Percentiles rank a stretch among this genome's conserved stretches.
phyloP scores from a whole-genome alignment of 2,329 filamentous ascomycete genomes.

The Fusarium foetens region DNA sequence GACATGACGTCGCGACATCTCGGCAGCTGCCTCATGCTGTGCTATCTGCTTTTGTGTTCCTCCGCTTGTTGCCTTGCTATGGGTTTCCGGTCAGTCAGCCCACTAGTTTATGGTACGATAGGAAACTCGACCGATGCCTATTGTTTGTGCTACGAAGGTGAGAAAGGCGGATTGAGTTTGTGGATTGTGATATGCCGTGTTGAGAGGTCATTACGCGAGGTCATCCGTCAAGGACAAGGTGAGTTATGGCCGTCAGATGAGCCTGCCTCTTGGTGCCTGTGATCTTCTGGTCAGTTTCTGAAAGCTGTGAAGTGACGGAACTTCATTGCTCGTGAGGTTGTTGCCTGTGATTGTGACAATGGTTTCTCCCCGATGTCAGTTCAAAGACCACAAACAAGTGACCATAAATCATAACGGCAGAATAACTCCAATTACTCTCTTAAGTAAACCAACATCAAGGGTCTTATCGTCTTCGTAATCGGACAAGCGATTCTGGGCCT shows the following conservation, averaged over 20 bases:
- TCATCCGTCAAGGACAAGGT: background rate
- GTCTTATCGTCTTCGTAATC: background rate
- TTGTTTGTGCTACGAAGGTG: background rate
- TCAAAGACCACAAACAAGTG: too few relatives aligned
- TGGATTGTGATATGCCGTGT: conserved; percentile 2
- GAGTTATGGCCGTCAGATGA: background rate
- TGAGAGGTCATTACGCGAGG: conserved; percentile 2
- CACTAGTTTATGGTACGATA: background rate
- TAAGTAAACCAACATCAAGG: rapidly evolving
- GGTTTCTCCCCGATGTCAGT: too few relatives aligned
- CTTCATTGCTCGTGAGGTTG: background rate
- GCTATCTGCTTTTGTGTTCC: background rate
- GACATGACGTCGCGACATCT: conserved; percentile 1
- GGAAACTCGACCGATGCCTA: conserved; percentile 13
- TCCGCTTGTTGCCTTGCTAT: conserved; percentile 12
- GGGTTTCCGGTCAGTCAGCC: background rate
- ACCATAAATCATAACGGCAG: too few relatives aligned
- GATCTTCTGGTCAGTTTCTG: background rate
- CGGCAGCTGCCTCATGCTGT: conserved; percentile 17
- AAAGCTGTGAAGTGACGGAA: background rate
- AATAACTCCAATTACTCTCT: background rate
- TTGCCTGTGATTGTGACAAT: background rate
- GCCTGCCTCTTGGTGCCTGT: background rate
- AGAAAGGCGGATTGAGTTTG: background rate
- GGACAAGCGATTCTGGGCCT: background rate